Conservation (phyloP, 1,284 basidiomycete species). For the Gymnopus androsaceus region DNA sequence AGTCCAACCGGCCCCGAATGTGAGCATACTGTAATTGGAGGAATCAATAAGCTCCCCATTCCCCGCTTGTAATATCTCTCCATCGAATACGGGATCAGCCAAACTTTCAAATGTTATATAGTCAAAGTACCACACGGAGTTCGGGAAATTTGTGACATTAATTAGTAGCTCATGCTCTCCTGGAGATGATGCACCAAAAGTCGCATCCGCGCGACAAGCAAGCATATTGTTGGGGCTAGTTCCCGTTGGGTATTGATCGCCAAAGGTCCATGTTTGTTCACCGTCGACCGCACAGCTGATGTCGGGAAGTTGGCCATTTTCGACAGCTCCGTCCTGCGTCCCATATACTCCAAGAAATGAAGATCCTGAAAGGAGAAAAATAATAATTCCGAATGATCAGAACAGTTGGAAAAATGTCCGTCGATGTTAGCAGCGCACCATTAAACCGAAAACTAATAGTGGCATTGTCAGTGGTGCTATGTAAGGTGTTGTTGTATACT, state of each 20-base stretch:
- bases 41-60: background rate
- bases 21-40: background rate
- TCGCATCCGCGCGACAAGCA: slow-evolving; percentile 1
- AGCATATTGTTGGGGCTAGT: slow-evolving; percentile 3
- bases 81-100: background rate
- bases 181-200: slow-evolving; percentile 3
- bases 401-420: background rate
- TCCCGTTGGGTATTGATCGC: background rate
- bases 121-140: slow-evolving; percentile 3
- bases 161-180: slow-evolving; percentile 8
- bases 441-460: slow-evolving; percentile 6
- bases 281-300: slow-evolving; percentile 2
- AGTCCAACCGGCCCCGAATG: slow-evolving; percentile 1
- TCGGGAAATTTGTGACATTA: slow-evolving; percentile 7
- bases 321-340: background rate
- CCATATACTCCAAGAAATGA: slow-evolving; percentile 7
- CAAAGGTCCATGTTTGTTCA: background rate
- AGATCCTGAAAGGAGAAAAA: background rate
- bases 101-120: slow-evolving; percentile 6
- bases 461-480: background rate
- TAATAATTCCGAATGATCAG: background rate
- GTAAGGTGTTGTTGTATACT: slow-evolving; percentile 7
- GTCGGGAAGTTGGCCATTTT: background rate
- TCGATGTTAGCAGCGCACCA: background rate
- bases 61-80: slow-evolving; percentile 1